phyloP scores from a whole-genome alignment of 2,329 filamentous ascomycete species.

The Blumeria graminis region DNA sequence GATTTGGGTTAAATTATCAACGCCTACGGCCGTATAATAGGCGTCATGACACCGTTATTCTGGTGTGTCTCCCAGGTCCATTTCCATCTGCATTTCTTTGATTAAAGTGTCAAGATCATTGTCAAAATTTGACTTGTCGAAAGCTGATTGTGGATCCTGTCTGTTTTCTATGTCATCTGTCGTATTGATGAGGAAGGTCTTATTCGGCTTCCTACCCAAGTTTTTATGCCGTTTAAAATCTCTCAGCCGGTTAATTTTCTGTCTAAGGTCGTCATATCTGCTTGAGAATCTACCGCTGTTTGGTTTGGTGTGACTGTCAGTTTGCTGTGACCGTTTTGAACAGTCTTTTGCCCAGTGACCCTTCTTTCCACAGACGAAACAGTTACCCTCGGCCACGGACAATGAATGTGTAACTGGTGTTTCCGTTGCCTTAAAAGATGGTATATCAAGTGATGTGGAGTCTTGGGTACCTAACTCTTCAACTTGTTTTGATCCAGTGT shows the following conservation, averaged over 20 bases:
- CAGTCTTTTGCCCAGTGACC: background rate
- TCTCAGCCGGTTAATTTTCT: background rate
- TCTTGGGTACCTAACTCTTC: too few species aligned
- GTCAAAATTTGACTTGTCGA: background rate
- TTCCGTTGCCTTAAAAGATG: too few species aligned
- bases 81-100: background rate
- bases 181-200: background rate
- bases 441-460: too few species aligned
- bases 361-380: background rate
- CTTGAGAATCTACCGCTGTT: background rate
- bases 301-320: background rate
- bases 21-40: background rate
- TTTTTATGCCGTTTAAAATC: background rate
- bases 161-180: background rate
- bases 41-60: background rate
- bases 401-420: too few species aligned
- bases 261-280: background rate
- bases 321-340: background rate
- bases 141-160: background rate
- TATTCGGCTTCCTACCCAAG: background rate
- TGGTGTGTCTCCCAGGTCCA: background rate
- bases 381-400: background rate
- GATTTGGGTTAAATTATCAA: background rate
- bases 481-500: too few species aligned
- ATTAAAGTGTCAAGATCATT: background rate